phyloP scores from a whole-genome alignment of 1,284 basidiomycete genomes.

The Bjerkandera adusta region DNA sequence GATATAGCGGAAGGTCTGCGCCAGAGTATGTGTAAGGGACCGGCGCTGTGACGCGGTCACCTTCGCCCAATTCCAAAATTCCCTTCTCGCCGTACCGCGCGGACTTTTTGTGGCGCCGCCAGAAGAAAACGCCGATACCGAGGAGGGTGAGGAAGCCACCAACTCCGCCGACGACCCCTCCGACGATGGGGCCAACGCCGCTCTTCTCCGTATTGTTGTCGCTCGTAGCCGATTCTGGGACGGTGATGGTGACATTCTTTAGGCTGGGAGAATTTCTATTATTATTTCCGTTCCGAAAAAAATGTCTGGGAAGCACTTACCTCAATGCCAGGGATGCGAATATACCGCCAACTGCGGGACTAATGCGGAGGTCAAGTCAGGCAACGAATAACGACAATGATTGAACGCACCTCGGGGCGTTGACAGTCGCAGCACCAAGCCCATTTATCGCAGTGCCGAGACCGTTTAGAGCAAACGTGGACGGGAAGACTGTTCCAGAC shows the following conservation, averaged over 20 bases:
- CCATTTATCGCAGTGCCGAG: slow-evolving; percentile 10
- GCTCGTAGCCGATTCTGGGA: not conserved
- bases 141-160: slow-evolving; percentile 6
- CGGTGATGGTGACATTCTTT: slow-evolving; percentile 1
- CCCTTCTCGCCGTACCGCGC: slow-evolving; percentile 2
- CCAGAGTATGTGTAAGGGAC: slow-evolving; percentile 2
- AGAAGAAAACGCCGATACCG: slow-evolving; percentile 10
- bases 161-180: slow-evolving; percentile 14
- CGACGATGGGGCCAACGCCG: slow-evolving; percentile 11
- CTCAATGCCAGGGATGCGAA: slow-evolving; percentile 16
- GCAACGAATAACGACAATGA: not conserved
- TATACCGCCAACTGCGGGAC: slow-evolving; percentile 15
- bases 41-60: not conserved
- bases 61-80: not conserved
- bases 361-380: not conserved
- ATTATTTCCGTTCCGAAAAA: no score
- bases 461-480: slow-evolving; percentile 17
- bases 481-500: slow-evolving; percentile 12
- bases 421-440: slow-evolving; percentile 10
- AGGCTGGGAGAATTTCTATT: no score
- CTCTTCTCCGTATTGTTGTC: not conserved
- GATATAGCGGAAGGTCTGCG: not conserved
- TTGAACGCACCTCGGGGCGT: slow-evolving; percentile 19
- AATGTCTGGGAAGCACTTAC: no score
- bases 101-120: not conserved